Percentiles rank a stretch among this genome's conserved stretches.
These are phyloP conservation scores for Candida vaughaniae DNA, from an alignment of 805 yeast species.

Conservation along the genomic window DNA sequence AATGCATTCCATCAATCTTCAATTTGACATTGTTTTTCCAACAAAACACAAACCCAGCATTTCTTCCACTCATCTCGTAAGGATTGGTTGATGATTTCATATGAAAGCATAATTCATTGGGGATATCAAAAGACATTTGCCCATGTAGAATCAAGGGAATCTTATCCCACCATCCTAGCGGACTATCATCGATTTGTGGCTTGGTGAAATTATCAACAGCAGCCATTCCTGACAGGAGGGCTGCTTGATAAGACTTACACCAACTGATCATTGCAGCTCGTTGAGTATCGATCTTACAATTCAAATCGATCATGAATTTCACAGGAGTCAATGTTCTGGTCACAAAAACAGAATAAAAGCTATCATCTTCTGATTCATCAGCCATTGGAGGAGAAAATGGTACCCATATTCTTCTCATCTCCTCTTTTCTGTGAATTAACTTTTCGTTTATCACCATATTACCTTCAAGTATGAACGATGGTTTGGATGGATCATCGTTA, in stretches of 20 bases:
- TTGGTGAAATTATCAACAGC: constrained; percentile 47
- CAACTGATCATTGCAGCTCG: constrained; percentile 56
- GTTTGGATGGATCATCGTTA: constrained; percentile 20
- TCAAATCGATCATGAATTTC: constrained; percentile 52
- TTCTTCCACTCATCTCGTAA: constrained; percentile 53
- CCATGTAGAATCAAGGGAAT: constrained; percentile 57
- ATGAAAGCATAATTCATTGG: constrained; percentile 56
- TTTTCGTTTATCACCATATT: constrained; percentile 61
- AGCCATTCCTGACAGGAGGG: constrained; percentile 48
- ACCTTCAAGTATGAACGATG: constrained; percentile 32
- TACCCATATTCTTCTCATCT: constrained; percentile 50
- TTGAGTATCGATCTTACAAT: constrained; percentile 43
- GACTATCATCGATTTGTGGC: constrained; percentile 44
- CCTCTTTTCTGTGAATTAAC: constrained; percentile 40
- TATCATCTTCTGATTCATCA: constrained; percentile 31
- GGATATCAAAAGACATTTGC: constrained; percentile 45
- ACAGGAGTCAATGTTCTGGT: constrained; percentile 65
- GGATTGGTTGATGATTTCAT: constrained; percentile 63
- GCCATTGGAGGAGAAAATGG: constrained; percentile 57
- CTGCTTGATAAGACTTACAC: constrained; percentile 65
- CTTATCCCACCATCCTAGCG: constrained; percentile 53
- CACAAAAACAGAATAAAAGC: constrained; percentile 55
- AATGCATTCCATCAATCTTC: constrained; percentile 49
- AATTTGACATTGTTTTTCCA: constrained; percentile 59
- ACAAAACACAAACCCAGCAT: constrained; percentile 63